Conservation (phyloP, 192 early-diverging fungal species). For the Umbelopsis isabellina region DNA sequence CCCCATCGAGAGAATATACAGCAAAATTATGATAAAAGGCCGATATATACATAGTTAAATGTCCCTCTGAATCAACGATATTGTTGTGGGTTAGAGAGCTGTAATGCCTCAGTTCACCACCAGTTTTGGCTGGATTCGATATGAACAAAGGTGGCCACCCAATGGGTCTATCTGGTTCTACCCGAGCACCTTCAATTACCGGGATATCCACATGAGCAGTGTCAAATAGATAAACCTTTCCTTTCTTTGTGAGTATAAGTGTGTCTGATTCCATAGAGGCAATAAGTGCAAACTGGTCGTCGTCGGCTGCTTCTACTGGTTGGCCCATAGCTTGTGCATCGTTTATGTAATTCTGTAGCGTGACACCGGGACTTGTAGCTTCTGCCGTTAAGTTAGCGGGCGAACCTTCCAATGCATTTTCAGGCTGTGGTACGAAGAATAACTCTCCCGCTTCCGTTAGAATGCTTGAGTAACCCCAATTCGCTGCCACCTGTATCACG, state of each 20-base stretch:
- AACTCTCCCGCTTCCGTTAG: conserved; percentile 29
- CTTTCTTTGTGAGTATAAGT: conserved; percentile 14
- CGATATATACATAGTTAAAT: conserved; percentile 6
- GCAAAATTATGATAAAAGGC: conserved; percentile 24
- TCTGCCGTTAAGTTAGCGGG: neutral
- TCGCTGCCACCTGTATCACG: conserved; percentile 31
- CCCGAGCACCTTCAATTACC: neutral
- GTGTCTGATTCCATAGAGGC: conserved; percentile 24
- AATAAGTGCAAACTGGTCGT: conserved; percentile 13
- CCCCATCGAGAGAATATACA: conserved; percentile 21
- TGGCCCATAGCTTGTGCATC: neutral
- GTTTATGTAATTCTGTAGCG: neutral
- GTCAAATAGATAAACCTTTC: conserved; percentile 16
- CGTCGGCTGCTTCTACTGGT: neutral
- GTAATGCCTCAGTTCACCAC: conserved; percentile 16
- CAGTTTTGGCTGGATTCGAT: neutral
- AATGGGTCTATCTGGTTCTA: too few species aligned
- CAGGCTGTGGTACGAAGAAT: conserved; percentile 18
- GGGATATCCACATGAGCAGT: neutral
- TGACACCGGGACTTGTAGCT: neutral
- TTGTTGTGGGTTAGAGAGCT: conserved; percentile 5
- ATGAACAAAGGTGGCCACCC: neutral
- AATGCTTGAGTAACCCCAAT: conserved; percentile 29
- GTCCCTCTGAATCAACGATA: neutral
- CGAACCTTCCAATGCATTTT: neutral